Conservation (phyloP, 352 stramenopile species). For the Phytophthora hibernalis region DNA sequence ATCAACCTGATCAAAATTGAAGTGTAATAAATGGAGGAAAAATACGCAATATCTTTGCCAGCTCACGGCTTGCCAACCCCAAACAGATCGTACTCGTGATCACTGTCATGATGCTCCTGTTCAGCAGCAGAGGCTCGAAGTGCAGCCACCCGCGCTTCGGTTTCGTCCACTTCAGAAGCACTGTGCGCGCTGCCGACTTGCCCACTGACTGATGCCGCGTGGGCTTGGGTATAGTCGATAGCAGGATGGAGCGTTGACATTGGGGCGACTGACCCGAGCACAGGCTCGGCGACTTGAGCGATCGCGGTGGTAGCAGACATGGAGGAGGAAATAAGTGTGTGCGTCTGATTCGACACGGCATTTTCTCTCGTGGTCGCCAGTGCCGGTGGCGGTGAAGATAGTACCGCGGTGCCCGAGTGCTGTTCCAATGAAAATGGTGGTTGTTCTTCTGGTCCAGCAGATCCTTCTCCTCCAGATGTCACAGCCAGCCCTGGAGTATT, state of each 20-base stretch:
- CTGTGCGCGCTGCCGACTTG: slow-evolving; percentile 4
- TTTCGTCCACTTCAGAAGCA: slow-evolving; percentile 19
- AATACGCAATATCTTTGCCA: slow-evolving; percentile 18
- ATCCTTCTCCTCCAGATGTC: neutral
- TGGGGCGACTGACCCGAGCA: slow-evolving; percentile 12
- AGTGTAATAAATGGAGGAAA: slow-evolving; percentile 5
- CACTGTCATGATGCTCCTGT: slow-evolving; percentile 24
- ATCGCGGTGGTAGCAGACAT: neutral
- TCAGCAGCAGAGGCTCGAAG: slow-evolving; percentile 18
- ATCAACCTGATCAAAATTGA: slow-evolving; percentile 17
- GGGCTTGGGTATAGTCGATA: slow-evolving; percentile 29
- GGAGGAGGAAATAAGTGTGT: neutral
- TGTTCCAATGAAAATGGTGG: slow-evolving; percentile 6
- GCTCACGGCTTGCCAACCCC: slow-evolving; percentile 32
- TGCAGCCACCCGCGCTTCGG: slow-evolving; percentile 16
- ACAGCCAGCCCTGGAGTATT: slow-evolving; percentile 18
- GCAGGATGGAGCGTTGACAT: slow-evolving; percentile 22
- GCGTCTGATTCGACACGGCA: neutral
- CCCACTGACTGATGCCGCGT: neutral
- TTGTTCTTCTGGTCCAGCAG: neutral
- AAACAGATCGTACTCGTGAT: slow-evolving; percentile 46
- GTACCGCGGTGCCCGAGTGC: neutral
- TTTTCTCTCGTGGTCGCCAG: neutral
- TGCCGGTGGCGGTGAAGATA: neutral
- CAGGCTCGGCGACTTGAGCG: slow-evolving; percentile 4